Base-by-base conservation (phyloP, 352 stramenopile genomes). In the Phytophthora pseudosyringae region DNA sequence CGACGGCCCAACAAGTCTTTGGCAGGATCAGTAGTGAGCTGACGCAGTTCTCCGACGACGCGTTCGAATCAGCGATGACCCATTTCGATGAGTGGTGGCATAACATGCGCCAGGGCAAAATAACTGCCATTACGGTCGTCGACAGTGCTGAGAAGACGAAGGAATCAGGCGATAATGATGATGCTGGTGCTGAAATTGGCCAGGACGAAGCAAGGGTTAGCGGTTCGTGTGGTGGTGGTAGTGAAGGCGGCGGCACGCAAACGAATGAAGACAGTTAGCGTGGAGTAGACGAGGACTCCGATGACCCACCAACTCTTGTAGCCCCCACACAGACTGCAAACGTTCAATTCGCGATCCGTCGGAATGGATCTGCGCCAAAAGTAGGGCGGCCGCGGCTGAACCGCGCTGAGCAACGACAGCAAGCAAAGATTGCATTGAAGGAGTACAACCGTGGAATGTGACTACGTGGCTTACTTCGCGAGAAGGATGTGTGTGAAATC, bases 51-150 rank as follows among this genome's bases (percentile, higher is more conserved):
- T 10, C 41, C 5, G 50, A 67, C 11, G 6, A 50, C 13, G 21
- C 15, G 1, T 67, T 67, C 28, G n/a, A 51, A 4, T 1, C 4
- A 3, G 50, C 50, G 13, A 56, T 67, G 59, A 36, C 4, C 3
- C 9, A 41, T 5, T 51, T 67, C 4, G 50, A 67, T 29, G 0
- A 29, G n/a, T 67, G 59, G 50, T 67, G 59, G 49, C 15, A 67
- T 6, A 60, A 61, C 9, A n/a, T 40, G 35, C 35, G 11, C 35
- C 31, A 35, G 31, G 31, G 31, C 31, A 35, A 9, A 9, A 35
- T 35, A 35, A 35, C 31, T 35, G 31, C 31, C 31, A 9, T 35
- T 35, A 35, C 31, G 31, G 31, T 35, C 31, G 31, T 35, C 31
- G 31, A 35, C 31, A 35, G 31, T 9, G 9, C 31, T 9, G 31